Evolutionary conservation across 1,284 basidiomycete genomes (phyloP), one percentile per base, ranked within the genome.

Genomic region (Xerocomus cyaneibrunnescens): DNA sequence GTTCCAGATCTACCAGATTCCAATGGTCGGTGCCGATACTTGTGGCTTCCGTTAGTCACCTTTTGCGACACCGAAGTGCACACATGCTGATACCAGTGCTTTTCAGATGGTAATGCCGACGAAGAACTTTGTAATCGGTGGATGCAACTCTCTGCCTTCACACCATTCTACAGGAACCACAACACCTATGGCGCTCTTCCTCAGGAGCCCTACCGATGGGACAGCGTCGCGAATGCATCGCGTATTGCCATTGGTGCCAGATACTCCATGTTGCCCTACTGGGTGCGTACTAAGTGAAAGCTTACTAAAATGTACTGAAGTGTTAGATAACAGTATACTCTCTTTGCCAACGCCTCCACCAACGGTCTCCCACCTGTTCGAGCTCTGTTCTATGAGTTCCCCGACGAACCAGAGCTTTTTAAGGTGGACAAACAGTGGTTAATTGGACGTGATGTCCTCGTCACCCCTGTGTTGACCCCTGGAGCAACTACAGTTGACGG

Each of bases 71-170:
- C 10, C 3, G 7, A 30, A 10, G 28, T 12, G 28, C 5, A 30
- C 22, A 21, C 17, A 12, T 27, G 17, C 5, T 7, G 1, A 14
- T 21, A 8, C 30, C n/a, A n/a, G n/a, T n/a, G n/a, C 7, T 49
- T 38, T 38, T 10, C 16, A 50, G 45, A 28, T 17, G 49, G 30
- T 8, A 89, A 92, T 65, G 83, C 83, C 0, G 80, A 87, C 61
- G 89, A 92, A 64, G 86, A 89, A 64, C 75, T 92, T 9, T 88
- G 87, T 66, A 85, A 83, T 55, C 78, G 88, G 21, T 91, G 88
- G 88, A 87, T 87, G 83, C 80, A 84, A 64, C 73, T 90, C 9
- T 78, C 84, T 8, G 87, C 87, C 1, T 86, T 87, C 64, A 74
- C 76, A 30, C 84, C 84, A 3, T 85, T 87, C 69, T 86, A 79